Base-by-base conservation (phyloP, 1,284 basidiomycete genomes). In the Cutaneotrichosporon sp. region DNA sequence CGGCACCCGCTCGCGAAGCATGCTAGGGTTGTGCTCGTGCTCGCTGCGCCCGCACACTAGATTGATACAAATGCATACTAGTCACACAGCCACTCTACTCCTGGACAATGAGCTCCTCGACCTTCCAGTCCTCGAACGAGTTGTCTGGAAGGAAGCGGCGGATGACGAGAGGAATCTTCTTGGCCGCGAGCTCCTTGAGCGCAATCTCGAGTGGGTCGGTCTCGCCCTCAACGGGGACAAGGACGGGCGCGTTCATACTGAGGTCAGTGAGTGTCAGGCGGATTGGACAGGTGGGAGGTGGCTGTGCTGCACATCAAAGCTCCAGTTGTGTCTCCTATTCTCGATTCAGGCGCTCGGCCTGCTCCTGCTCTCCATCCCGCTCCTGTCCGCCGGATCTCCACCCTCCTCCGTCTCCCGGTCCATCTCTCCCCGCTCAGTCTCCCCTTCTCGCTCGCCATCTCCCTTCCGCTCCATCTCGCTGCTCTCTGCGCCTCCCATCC, bases 81-180 rank as follows among this genome's bases (percentile, higher is more conserved):
- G 14, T 16, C 33, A 24, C 38, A 46, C 49, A 51, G n/a, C 22
- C 47, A 47, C 38, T 33, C 60, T 71, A 78, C 63, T 78, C 76
- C 66, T 78, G 76, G n/a, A 75, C 66, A 34, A 81, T 81, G 61
- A 95, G 84, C 79, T 95, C 92, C 34, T 91, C 91, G n/a, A 95
- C 92, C 75, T 90, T 94, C 94, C 94, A 97, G 75, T 97, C 94
- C 82, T 97, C 94, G 73, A 95, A 97, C 66, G 90, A 92, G 66
- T 94, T 94, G 69, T 97, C 94, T 58, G 94, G 95, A 38, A 97
- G 86, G 80, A 94, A 97, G 60, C 95, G 87, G 78, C 94, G 87
- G 69, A 97, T 95, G 76, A 95, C 88, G 60, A 97, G 85, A 22
- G 94, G 94, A 60, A 97, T 97, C 87, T 97, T 97, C 76, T 92